Evolutionary conservation across 192 early-diverging fungal genomes (phyloP), one percentile per base, ranked within the genome.

Genomic region (Linderina pennispora): DNA sequence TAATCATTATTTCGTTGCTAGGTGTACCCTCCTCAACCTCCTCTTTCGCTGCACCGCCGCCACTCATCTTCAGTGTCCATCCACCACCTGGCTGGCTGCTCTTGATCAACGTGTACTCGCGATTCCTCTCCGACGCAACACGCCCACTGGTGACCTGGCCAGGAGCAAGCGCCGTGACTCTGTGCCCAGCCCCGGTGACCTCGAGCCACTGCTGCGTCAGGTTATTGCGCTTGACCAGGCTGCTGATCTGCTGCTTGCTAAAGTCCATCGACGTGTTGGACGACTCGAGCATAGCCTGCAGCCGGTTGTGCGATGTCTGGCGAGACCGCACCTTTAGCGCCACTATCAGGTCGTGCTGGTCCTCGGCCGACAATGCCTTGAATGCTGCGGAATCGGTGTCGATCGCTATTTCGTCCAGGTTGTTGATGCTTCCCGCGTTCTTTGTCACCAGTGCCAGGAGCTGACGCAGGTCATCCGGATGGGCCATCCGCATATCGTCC

Each of bases 331-430:
- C 63, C 44, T 92, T 91, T 13, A 95, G 74, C 24, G 90, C 91
- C n/a, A 87, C 76, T 18, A 99, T 79, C 33, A 99, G 78, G 57
- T 98, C 92, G 62, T 96, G 90, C 65, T 98, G 97, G 14, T 84
- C 62, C 48, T 94, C 91, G 0, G 81, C 54, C 4, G 91, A 81
- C 16, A 97, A 72, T 0, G 76, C 54, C 36, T 77, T 63, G 59
- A 97, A 97, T 8, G 54, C 69, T 1, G 77, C 79, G 0, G 90
- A 91, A 40, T 93, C 86, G n/a, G 87, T 77, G 51, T 91, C 79
- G n/a, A 89, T 41, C 16, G 82, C 72, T 8, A 57, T 39, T 18
- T 69, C 66, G 28, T 72, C 50, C 4, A 64, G 43, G 17, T 69
- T 49, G 19, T 78, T 76, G 2, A 74, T 39, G 16, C 72, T 55